Base-by-base conservation (phyloP, 2,329 filamentous ascomycete genomes). In the Scedosporium boydii region DNA sequence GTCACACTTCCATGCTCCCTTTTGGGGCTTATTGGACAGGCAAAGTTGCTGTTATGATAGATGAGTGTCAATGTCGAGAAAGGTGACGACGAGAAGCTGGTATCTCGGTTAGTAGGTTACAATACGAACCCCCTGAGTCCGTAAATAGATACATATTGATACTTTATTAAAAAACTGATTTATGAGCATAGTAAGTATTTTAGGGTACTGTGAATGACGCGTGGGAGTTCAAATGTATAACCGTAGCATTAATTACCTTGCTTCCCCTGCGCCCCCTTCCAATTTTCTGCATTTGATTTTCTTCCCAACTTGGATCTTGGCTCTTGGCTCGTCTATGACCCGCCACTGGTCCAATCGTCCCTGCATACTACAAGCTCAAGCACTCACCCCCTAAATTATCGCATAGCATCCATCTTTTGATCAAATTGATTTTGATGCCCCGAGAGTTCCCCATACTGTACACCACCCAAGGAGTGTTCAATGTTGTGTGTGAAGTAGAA, bases 211-310 rank as follows among this genome's bases (percentile, higher is more conserved):
- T 14, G 6, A 48, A 48, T 48, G n/a, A 48, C 16, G 44, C 34
- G 34, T 38, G 9, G 34, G 34, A 38, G 3, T 38, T 38, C 10
- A 38, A 38, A 38, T 38, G 51, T 55, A 55, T 6, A 18, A 16
- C 21, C 7, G 18, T 55, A 55, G 12, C 51, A 9, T 10, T 14
- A 21, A 29, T 10, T 23, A 55, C 51, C 18, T 27, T 7, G 1
- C 6, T 12, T 55, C 12, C 16, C 51, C 51, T 55, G 51, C 51
- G 51, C 51, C 51, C 23, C 51, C 16, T 55, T 55, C 51, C 51
- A 55, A 55, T 55, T 55, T 38, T 55, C 51, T 23, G 51, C 51
- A 55, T 55, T 55, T 55, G 51, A 55, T 55, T 55, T 55, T 21
- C 51, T 55, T 55, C 51, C 51, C 23, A 55, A 55, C 51, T 55